Base-by-base conservation (phyloP, 768 basidiomycete genomes). In the Trametes gibbosa region DNA sequence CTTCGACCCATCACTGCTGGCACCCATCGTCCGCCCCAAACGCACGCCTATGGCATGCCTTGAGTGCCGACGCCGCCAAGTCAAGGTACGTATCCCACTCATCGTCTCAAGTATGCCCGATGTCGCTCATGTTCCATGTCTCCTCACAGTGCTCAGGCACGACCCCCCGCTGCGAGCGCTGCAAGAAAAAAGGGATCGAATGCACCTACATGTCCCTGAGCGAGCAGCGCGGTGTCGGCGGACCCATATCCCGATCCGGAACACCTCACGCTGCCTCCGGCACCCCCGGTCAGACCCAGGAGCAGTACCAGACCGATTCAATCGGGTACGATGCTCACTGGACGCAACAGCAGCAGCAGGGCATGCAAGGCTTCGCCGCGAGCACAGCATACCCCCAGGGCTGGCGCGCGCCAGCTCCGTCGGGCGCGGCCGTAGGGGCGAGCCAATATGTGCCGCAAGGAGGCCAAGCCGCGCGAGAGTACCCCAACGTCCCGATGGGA, bases 11-110 rank as follows among this genome's bases (percentile, higher is more conserved):
- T 58, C 40, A n/a, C 53, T 68, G 16, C 58, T 69, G 13, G 43
- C 56, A 24, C 69, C 69, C 19, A 65, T 70, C 34, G 68, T 68
- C 21, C 66, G 70, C n/a, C 66, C 66, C 50, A 74, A 74, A 63
- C 73, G 83, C 53, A 78, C 78, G 1, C 72, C 76, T 9, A 79
- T 84, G 62, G 85, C 85, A 2, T 86, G 85, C 69, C 74, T 69
- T 0, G 71, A 73, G 55, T 86, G 85, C 66, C 79, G 85, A 7
- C 66, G 69, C 32, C 77, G 80, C 17, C 84, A 86, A 69, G 76
- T 84, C 59, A 84, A 80, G 75, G 84, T 82, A 63, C 37, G 29
- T 32, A 32, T 10, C 29, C 29, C 29, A 66, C 24, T 41, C 39
- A 23, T 34, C 50, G 37, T 51, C n/a, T n/a, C 56, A 23, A 42